These are phyloP conservation scores for Asterella californica DNA, from an alignment of 225 moss, liverwort and hornwort genomes.

Conservation along the genomic window DNA sequence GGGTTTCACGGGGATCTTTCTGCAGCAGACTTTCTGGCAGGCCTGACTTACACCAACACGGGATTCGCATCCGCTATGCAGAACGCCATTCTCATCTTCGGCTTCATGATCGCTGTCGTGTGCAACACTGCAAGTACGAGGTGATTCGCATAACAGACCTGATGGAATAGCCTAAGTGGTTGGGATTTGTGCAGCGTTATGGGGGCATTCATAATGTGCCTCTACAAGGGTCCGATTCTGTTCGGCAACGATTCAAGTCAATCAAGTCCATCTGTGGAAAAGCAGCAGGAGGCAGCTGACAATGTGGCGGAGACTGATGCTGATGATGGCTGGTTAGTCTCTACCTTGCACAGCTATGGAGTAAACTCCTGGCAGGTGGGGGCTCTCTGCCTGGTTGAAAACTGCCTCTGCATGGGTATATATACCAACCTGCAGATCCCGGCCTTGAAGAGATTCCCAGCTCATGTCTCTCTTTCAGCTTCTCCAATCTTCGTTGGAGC, in stretches of 20 bases:
- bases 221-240: constrained; percentile 31
- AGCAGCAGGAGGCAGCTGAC: background rate
- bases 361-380: constrained; percentile 36
- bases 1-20: constrained; percentile 33
- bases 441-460: constrained; percentile 56
- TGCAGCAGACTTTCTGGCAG: constrained; percentile 43
- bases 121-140: constrained; percentile 29
- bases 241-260: constrained; percentile 20
- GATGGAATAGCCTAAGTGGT: constrained; percentile 37
- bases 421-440: constrained; percentile 43
- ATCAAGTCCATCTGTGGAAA: background rate
- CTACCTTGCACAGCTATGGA: constrained; percentile 15
- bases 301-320: background rate
- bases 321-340: constrained; percentile 25
- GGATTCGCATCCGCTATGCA: constrained; percentile 45
- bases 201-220: constrained; percentile 33
- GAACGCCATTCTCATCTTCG: constrained; percentile 44
- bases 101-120: constrained; percentile 37
- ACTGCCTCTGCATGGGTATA: constrained; percentile 38
- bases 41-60: constrained; percentile 33
- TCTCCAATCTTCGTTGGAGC: constrained; percentile 43
- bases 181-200: constrained; percentile 29
- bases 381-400: constrained; percentile 28
- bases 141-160: constrained; percentile 24
- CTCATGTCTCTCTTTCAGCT: constrained; percentile 60